Percentiles rank a stretch among this genome's conserved stretches.
Evolutionary conservation across 805 yeast species (phyloP).

Genomic region (Metschnikowia gelsemii): DNA sequence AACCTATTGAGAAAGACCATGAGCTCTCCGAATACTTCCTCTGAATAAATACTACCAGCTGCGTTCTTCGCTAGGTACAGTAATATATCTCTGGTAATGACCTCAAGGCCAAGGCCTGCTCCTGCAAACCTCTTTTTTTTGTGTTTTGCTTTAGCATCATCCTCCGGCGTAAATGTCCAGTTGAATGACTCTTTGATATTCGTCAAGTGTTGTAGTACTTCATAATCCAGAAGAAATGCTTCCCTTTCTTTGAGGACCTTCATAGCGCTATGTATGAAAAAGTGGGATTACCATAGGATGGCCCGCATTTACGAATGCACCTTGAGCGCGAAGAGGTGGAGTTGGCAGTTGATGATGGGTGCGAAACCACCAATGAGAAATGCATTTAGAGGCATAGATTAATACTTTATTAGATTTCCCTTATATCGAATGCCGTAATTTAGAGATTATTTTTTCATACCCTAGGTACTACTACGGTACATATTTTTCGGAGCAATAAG

Average conservation of each 20-base stretch:
- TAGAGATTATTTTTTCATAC: too few species aligned
- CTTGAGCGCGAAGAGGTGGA: constrained; percentile 5
- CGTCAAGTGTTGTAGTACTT: constrained; percentile 56
- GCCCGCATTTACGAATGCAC: neutral
- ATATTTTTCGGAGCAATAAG: neutral
- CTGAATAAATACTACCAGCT: constrained; percentile 23
- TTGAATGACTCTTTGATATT: constrained; percentile 47
- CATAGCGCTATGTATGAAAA: constrained; percentile 20
- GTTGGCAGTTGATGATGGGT: neutral
- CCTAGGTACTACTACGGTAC: too few species aligned
- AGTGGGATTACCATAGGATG: neutral
- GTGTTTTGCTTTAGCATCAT: constrained; percentile 27
- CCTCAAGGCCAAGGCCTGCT: constrained; percentile 49
- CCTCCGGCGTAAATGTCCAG: constrained; percentile 44
- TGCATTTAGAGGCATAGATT: too few species aligned
- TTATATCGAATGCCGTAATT: too few species aligned
- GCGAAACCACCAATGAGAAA: too few species aligned
- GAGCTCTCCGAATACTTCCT: constrained; percentile 33
- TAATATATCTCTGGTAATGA: constrained; percentile 47
- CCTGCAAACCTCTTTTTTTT: constrained; percentile 33
- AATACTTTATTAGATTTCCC: too few species aligned
- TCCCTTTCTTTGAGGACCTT: constrained; percentile 54
- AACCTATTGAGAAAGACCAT: constrained; percentile 48
- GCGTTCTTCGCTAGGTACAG: constrained; percentile 38
- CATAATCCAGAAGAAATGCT: constrained; percentile 61